Base-by-base conservation (phyloP, 768 basidiomycete genomes). In the Pleurotus eryngii region DNA sequence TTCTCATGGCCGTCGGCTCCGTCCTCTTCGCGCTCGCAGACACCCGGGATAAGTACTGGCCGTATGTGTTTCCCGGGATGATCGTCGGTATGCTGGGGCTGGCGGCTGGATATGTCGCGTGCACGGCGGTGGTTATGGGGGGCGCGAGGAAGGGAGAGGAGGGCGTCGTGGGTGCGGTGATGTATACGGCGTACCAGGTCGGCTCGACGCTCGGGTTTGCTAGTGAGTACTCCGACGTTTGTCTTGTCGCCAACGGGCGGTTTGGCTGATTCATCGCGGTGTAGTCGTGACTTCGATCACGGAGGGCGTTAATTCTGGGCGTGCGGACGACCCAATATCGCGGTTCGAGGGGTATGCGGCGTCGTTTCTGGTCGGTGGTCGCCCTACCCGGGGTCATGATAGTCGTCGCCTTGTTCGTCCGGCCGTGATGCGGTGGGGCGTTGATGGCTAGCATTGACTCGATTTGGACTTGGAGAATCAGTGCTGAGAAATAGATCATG, bases 51-150 rank as follows among this genome's bases (percentile, higher is more conserved):
- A 61, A 57, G 49, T 83, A 82, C 64, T 83, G 78, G 80, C 48
- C 61, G 0, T 67, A 70, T 56, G 63, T 76, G 30, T 75, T 82
- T 57, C 79, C 82, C 22, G 81, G 74, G 11, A 78, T 81, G 64
- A 58, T 70, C 35, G 58, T 82, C 47, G 81, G 80, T 6, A 73
- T 72, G 27, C 67, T 69, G 11, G 81, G 81, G 3, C 61, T 68
- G 0, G 75, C 74, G 68, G 60, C 80, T 49, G 63, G 69, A 5
- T 82, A 74, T 57, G 59, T 62, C 26, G 57, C 49, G 15, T 63
- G 57, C 58, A 63, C 49, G 39, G 57, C 46, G 17, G 24, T 53
- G 30, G 56, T 61, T 5, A 61, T 61, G 60, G 60, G 43, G 4
- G 51, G 57, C 40, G 50, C 57, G 18, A 47, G 50, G 51, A 46